Base-by-base conservation (phyloP, 2,329 filamentous ascomycete genomes). In the Domatiomyces globalis region DNA sequence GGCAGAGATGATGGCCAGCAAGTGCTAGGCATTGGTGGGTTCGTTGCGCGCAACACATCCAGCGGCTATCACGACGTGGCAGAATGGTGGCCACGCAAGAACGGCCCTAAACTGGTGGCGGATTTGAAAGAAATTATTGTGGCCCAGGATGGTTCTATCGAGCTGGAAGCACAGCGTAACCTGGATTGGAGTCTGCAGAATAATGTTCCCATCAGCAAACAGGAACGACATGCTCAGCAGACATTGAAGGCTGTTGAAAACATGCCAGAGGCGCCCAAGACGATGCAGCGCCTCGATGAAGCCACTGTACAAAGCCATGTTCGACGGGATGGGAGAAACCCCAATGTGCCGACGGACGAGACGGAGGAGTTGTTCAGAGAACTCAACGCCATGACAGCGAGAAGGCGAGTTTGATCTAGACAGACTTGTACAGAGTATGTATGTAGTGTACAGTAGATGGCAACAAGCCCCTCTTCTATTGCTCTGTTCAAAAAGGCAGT, bases 21-120 rank as follows among this genome's bases (percentile, higher is more conserved):
- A 7, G 42, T 45, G 29, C 49, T 57, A 15, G 59, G 59, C 46
- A 52, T 60, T 22, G 59, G 57, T 48, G 59, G 59, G 17, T 61
- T 61, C 27, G 54, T 60, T 22, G 53, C 55, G 19, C 54, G 51
- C 15, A 49, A 48, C 25, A 51, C 49, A 5, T 50, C 47, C 9
- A 29, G 46, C 5, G 17, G 19, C 10, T 47, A 36, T n/a, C 18
- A 29, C 27, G 27, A 36, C n/a, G 29, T 22, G 10, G 49, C 46
- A n/a, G 51, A 54, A 44, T 59, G 52, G 51, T 44, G 48, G 43
- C 49, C 58, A 9, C 48, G 48, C n/a, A 51, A 51, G 19, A 56
- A 55, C 33, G 58, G 58, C 10, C 50, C 49, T 9, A 60, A 59
- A 45, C 27, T 54, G 20, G 55, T 56, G 12, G 56, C 58, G 2